Base-by-base conservation (phyloP, 371 early-diverging fungal species). In the Rhizopus delemar region DNA sequence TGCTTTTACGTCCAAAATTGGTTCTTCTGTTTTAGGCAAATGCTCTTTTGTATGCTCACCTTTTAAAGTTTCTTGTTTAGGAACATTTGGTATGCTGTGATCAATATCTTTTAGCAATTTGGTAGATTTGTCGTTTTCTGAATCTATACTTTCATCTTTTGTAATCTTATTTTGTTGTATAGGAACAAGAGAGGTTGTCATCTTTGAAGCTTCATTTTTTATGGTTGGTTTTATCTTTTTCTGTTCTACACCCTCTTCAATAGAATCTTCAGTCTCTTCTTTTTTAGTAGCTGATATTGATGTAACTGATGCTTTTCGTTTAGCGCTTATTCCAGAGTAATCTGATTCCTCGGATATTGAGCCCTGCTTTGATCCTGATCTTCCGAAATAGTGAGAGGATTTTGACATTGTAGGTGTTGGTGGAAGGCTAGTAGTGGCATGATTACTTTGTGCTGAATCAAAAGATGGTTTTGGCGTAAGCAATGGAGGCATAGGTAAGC, bases 401-500 rank as follows among this genome's bases (percentile, higher is more conserved):
- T 57, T 16, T 5, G 65, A 28, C 4, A 36, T 48, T 11, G 56
- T 35, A 1, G 53, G 12, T 11, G 56, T 56, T 0, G 66, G 53
- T 15, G 57, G 57, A 15, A 28, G 29, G 35, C 29, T 51, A 31
- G 34, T 7, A 22, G 38, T 33, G 35, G 38, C 4, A 22, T 41
- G 5, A 9, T 36, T 15, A 36, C 22, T 35, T 32, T 55, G 41
- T 2, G 39, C 36, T 39, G 62, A 43, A 15, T 43, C 43, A n/a
- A 13, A 43, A 43, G 43, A 43, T 13, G 15, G 43, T 43, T 43
- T 43, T 43, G 43, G n/a, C 1, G 52, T 31, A 8, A 53, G 28
- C 8, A 61, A 39, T 35, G 68, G 49, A 9, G 77, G 72, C 60
- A 71, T 70, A 8, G 76, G 68, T 5, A 72, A 48, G 1, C 74